Percentiles rank a stretch among this genome's conserved stretches.
These are phyloP conservation scores for Sequoia sempervirens DNA, from an alignment of 75 land plant genomes.

Conservation along the genomic window DNA sequence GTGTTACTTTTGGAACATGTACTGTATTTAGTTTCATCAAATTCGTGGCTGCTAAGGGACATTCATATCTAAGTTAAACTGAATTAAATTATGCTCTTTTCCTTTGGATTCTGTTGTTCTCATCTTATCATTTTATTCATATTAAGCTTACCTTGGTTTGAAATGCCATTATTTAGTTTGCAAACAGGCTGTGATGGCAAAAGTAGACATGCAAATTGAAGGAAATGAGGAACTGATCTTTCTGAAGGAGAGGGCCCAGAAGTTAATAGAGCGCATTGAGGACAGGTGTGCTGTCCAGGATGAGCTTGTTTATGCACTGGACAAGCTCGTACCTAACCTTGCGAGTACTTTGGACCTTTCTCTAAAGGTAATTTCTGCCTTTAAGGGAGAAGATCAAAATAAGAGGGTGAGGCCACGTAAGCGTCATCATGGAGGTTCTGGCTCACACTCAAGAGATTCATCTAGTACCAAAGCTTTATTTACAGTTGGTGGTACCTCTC, in stretches of 20 bases:
- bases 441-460: neutral
- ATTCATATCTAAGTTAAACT: neutral
- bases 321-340: constrained; percentile 52
- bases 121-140: neutral
- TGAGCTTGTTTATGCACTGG: constrained; percentile 51
- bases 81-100: too few species aligned
- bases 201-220: constrained; percentile 11
- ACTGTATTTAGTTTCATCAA: neutral
- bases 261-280: constrained; percentile 44
- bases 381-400: constrained; percentile 24
- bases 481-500: neutral
- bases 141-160: neutral
- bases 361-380: constrained; percentile 49
- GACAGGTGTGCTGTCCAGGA: constrained; percentile 33
- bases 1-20: neutral
- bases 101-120: neutral
- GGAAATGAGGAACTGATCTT: constrained; percentile 31
- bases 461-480: neutral
- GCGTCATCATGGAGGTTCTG: constrained; percentile 4
- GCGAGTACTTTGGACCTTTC: constrained; percentile 68
- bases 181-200: neutral
- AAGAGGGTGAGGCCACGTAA: neutral
- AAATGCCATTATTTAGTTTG: neutral
- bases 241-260: constrained; percentile 46
- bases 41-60: neutral